Conservation (phyloP, 1,284 basidiomycete species). For the Sphagnurus paluster region DNA sequence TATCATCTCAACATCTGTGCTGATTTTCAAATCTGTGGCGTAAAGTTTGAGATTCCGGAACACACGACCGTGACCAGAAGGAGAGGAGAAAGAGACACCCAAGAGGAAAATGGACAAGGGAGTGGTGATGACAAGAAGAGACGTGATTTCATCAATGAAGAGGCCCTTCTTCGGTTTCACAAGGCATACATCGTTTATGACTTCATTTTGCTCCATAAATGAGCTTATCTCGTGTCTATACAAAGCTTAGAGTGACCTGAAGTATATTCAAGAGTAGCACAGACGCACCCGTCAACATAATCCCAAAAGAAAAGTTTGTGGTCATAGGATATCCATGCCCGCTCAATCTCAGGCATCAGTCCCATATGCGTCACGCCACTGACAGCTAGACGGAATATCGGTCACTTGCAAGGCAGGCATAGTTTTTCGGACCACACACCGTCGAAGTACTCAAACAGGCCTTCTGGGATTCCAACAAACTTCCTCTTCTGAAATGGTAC, state of each 20-base stretch:
- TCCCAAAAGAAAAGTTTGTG: constrained; percentile 97
- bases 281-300: constrained; percentile 83
- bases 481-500: constrained; percentile 80
- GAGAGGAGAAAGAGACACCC: constrained; percentile 69
- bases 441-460: constrained; percentile 79
- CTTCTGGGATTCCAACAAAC: constrained; percentile 80
- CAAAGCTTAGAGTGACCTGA: constrained; percentile 11
- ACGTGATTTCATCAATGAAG: constrained; percentile 92
- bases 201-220: constrained; percentile 89
- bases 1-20: constrained; percentile 83
- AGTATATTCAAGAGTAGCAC: not conserved
- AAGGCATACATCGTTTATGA: constrained; percentile 85
- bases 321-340: constrained; percentile 96
- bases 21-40: constrained; percentile 83
- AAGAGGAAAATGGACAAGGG: constrained; percentile 83
- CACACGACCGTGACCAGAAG: constrained; percentile 43
- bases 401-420: constrained; percentile 11
- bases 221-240: constrained; percentile 80
- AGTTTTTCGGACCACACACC: constrained; percentile 45
- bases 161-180: constrained; percentile 81
- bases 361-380: constrained; percentile 80
- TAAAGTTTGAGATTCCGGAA: constrained; percentile 85
- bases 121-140: constrained; percentile 90
- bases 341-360: constrained; percentile 89
- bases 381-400: constrained; percentile 40